Conservation (phyloP, 2,329 filamentous ascomycete genomes). For the Dactylonectria macrodidyma region DNA sequence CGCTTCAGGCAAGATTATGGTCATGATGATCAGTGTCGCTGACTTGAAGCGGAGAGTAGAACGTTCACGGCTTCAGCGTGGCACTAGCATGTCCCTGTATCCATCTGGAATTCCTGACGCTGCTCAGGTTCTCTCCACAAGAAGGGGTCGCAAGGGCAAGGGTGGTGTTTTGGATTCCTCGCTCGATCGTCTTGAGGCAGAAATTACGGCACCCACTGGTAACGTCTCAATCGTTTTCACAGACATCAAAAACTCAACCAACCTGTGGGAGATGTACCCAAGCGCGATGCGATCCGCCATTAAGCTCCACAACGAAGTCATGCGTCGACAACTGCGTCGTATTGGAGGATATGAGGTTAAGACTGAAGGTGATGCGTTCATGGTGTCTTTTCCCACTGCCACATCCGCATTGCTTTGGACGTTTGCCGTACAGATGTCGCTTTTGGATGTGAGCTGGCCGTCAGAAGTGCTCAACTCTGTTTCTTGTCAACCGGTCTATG, state of each 20-base stretch:
- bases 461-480: conserved; percentile 91
- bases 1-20: conserved; percentile 95
- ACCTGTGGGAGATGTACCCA: conserved; percentile 95
- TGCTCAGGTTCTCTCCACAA: conserved; percentile 72
- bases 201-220: conserved; percentile 91
- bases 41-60: conserved; percentile 89
- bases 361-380: conserved; percentile 99
- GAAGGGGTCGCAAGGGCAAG: conserved; percentile 76
- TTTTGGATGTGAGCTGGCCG: conserved; percentile 94
- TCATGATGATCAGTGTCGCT: conserved; percentile 96
- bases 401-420: conserved; percentile 96
- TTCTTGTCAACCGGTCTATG: conserved; percentile 85
- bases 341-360: conserved; percentile 99
- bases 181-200: conserved; percentile 87
- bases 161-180: conserved; percentile 85
- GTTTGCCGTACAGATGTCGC: conserved; percentile 90
- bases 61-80: conserved; percentile 79
- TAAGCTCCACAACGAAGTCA: conserved; percentile 96
- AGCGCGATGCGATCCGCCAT: conserved; percentile 97
- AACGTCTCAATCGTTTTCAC: conserved; percentile 97
- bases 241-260: conserved; percentile 98
- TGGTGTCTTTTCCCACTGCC: conserved; percentile 98
- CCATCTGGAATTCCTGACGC: conserved; percentile 82
- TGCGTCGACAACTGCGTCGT: conserved; percentile 91
- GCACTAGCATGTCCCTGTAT: conserved; percentile 88